These are phyloP conservation scores for Isabelozyma rhagii DNA, from an alignment of 805 yeast genomes.

Conservation along the genomic window DNA sequence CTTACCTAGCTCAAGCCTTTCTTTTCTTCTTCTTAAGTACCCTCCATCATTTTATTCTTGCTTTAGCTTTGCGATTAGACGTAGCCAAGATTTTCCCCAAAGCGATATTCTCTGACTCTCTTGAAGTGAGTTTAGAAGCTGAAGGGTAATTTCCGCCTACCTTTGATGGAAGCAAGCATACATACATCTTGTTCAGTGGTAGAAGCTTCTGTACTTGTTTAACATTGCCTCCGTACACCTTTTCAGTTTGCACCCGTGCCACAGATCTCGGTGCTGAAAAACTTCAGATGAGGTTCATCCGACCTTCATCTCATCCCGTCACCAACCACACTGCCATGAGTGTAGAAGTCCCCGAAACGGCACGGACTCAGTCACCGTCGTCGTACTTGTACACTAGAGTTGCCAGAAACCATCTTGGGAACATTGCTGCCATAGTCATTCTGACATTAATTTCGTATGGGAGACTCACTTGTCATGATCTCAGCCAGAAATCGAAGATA, in stretches of 20 bases:
- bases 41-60: too few species aligned
- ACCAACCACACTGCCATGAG: slow-evolving; percentile 10
- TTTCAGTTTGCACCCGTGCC: background rate
- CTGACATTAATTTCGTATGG: slow-evolving; percentile 66
- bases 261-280: background rate
- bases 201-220: too few species aligned
- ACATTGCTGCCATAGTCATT: slow-evolving; percentile 63
- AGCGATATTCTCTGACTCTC: too few species aligned
- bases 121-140: too few species aligned
- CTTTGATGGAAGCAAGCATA: too few species aligned
- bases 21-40: too few species aligned
- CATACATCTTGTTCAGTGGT: too few species aligned
- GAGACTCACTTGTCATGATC: slow-evolving; percentile 54
- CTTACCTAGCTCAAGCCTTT: too few species aligned
- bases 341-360: slow-evolving; percentile 12
- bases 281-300: background rate
- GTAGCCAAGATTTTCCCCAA: too few species aligned
- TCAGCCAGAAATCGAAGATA: slow-evolving; percentile 45
- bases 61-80: too few species aligned
- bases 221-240: background rate
- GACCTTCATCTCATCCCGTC: background rate
- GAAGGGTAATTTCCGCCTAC: too few species aligned
- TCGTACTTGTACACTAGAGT: slow-evolving; percentile 56
- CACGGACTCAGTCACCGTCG: slow-evolving; percentile 58
- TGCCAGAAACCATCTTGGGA: slow-evolving; percentile 61